Evolutionary conservation across 1,284 basidiomycete genomes (phyloP).

Genomic region (Cryptococcus neoformans): DNA sequence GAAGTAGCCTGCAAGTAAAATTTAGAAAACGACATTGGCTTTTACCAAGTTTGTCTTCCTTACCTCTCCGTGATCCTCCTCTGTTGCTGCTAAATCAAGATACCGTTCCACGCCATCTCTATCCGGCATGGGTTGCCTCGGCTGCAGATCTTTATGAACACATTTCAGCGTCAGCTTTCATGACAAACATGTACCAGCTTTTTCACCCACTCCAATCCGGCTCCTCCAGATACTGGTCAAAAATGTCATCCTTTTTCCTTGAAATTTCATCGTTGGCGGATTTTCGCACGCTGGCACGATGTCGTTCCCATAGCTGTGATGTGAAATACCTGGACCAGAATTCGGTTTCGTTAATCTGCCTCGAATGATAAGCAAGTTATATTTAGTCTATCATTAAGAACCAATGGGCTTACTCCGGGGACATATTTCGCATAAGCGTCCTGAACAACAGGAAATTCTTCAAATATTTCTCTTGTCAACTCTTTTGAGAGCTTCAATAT

Average conservation of each 20-base stretch:
- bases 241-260: slow-evolving; percentile 86
- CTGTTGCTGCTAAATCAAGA: slow-evolving; percentile 81
- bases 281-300: slow-evolving; percentile 83
- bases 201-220: slow-evolving; percentile 78
- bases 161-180: background rate
- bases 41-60: slow-evolving; percentile 48
- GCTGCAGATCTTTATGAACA: slow-evolving; percentile 65
- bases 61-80: slow-evolving; percentile 81
- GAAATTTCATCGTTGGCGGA: slow-evolving; percentile 59
- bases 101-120: slow-evolving; percentile 63
- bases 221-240: slow-evolving; percentile 91
- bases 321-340: slow-evolving; percentile 99
- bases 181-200: background rate
- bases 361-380: slow-evolving; percentile 3
- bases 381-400: background rate
- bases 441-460: slow-evolving; percentile 93
- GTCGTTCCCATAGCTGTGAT: slow-evolving; percentile 89
- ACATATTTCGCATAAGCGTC: slow-evolving; percentile 92
- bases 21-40: too few relatives aligned
- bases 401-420: slow-evolving; percentile 53
- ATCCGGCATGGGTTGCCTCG: slow-evolving; percentile 64
- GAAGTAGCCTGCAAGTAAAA: slow-evolving; percentile 59
- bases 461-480: slow-evolving; percentile 91
- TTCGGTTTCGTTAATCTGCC: slow-evolving; percentile 75
- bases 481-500: slow-evolving; percentile 81